These are phyloP conservation scores for Lasiosphaeriaceae sp. DNA, from an alignment of 495 filamentous ascomycete species.

Conservation along the genomic window DNA sequence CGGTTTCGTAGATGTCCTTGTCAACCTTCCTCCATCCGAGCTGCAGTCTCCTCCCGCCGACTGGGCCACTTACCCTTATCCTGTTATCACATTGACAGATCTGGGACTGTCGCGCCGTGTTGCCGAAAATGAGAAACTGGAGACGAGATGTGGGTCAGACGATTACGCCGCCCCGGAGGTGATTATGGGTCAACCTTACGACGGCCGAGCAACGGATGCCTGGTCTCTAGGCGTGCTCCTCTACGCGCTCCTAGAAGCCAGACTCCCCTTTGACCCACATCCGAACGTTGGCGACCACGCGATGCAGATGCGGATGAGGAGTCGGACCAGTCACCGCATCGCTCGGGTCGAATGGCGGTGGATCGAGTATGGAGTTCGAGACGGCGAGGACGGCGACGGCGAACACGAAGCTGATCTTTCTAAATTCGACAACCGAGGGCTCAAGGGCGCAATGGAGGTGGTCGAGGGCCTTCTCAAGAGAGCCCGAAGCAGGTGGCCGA, in stretches of 20 bases:
- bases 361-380: conserved; percentile 73
- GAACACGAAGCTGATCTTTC: conserved; percentile 45
- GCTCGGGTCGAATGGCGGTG: conserved; percentile 92
- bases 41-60: conserved; percentile 43
- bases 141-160: conserved; percentile 89
- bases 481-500: conserved; percentile 65
- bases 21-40: conserved; percentile 66
- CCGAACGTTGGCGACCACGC: conserved; percentile 69
- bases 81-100: conserved; percentile 85
- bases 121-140: conserved; percentile 71
- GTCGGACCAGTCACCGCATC: conserved; percentile 84
- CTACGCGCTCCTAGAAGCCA: conserved; percentile 88
- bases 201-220: conserved; percentile 86
- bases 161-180: conserved; percentile 97
- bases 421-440: conserved; percentile 53
- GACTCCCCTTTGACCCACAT: conserved; percentile 85
- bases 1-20: conserved; percentile 67
- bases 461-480: conserved; percentile 82
- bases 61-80: conserved; percentile 69
- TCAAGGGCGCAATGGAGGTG: conserved; percentile 70
- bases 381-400: conserved; percentile 51
- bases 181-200: conserved; percentile 90
- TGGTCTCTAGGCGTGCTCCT: conserved; percentile 94
- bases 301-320: conserved; percentile 52
- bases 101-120: conserved; percentile 86